Base-by-base conservation (phyloP, 306 rosid genomes). In the Echinosophora koreensis region DNA sequence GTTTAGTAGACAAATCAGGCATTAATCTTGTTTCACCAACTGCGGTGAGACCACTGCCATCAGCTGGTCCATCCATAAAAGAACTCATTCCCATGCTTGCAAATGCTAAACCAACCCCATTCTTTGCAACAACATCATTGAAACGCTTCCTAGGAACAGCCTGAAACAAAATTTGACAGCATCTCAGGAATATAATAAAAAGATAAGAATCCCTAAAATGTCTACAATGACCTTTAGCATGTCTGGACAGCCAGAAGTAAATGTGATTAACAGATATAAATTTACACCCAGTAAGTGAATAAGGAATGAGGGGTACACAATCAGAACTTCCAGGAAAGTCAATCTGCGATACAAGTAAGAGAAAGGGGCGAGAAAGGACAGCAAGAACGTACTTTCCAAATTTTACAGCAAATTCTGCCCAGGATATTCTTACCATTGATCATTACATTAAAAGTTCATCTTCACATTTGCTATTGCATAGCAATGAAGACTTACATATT, bases 1-100 rank as follows among this genome's bases (percentile, higher is more conserved):
- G 46, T 81, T 50, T 84, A 72, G 98, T 90, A 58, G 92, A 94
- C 69, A 94, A 86, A 86, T 94, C 98, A 78, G 98, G 98, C 47
- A 86, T 69, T 47, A 94, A 80, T 81, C 93, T 92, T 80, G 89
- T 79, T 92, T 92, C 98, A 64, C 98, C 97, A 9, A 86, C 94
- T 9, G 89, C 84, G 27, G 73, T 83, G 66, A 94, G 84, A 84
- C 90, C 90, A 80, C 91, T 81, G 57, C 87, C 98, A 22, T 89
- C 89, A 46, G 91, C 89, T 0, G 91, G 86, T 78, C 83, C 92
- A 83, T 94, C 98, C 7, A 68, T 0, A 74, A 28, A 78, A 44
- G 98, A 94, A 73, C 86, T 34, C 90, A 94, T 87, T 81, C 84
- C 97, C 96, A 94, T 89, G 64, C 2, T 1, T 6, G 88, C 92